phyloP scores from a whole-genome alignment of 1,284 basidiomycete species.

The Macrocystidia cucumis region DNA sequence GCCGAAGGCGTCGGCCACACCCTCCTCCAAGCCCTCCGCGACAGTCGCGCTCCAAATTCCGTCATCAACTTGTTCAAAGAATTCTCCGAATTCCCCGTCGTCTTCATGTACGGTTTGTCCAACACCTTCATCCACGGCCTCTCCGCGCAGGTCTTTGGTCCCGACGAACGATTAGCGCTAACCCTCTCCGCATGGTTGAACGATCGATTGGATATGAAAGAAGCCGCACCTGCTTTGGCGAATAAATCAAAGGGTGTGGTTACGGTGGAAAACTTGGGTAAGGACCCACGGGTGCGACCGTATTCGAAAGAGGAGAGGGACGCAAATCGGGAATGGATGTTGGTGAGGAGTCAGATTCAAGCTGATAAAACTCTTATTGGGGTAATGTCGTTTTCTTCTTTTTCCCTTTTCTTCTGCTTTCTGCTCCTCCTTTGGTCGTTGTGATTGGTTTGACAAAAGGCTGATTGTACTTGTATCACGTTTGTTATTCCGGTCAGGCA shows the following conservation, averaged over 20 bases:
- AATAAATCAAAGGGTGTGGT: constrained; percentile 13
- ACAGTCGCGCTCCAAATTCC: constrained; percentile 4
- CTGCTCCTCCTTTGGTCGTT: neutral
- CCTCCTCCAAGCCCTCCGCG: constrained; percentile 2
- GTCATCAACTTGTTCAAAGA: constrained; percentile 6
- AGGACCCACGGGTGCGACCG: constrained; percentile 24
- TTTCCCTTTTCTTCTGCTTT: neutral
- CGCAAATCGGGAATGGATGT: constrained; percentile 18
- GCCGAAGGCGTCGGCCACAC: constrained; percentile 9
- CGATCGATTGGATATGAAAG: constrained; percentile 8
- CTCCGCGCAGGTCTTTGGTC: constrained; percentile 6
- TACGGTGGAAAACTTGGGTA: constrained; percentile 16
- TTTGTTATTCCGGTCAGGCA: too few relatives aligned
- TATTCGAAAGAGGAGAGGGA: constrained; percentile 17
- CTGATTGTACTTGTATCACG: too few relatives aligned
- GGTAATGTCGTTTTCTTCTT: constrained; percentile 13
- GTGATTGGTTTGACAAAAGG: too few relatives aligned
- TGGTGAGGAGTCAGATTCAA: constrained; percentile 15
- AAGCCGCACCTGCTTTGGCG: constrained; percentile 13
- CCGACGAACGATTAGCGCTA: constrained; percentile 4
- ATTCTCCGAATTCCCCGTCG: constrained; percentile 7
- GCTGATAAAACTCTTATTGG: constrained; percentile 17
- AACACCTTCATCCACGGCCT: constrained; percentile 9
- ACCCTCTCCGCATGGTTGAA: constrained; percentile 15
- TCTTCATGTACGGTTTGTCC: constrained; percentile 8